Evolutionary conservation across 192 early-diverging fungal species (phyloP), one percentile per base, ranked within the genome.

Genomic region (Coemansia sp.): DNA sequence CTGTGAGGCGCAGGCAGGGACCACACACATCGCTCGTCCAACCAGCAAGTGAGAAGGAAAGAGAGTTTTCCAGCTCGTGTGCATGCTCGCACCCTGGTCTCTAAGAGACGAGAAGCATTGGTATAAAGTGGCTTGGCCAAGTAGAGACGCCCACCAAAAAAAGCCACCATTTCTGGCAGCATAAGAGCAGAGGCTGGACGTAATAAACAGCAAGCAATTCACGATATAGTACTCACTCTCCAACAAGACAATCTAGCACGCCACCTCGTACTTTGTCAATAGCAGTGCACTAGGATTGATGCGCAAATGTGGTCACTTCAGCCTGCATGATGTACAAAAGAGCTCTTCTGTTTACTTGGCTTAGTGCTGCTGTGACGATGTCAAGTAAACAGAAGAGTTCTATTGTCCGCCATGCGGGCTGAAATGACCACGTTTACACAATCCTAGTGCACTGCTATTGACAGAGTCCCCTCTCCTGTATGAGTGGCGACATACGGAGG

Each of bases 261-360:
- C 55, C 55, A 31, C 55, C 55, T 57, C 17, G 31, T n/a, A 31
- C 29, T 57, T 57, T 34, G 53, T 57, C 53, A 57, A 57, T 57
- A 32, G 29, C 53, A 15, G 53, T 15, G 27, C 4, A 57, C 53
- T 57, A 31, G 53, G 53, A 57, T 57, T 29, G 53, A 57, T 57
- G 53, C 31, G 29, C 11, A 53, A 53, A 53, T 23, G 25, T 29
- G 25, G 50, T 48, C 45, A 48, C 45, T 48, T 19, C n/a, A 53
- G 50, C 23, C 50, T 25, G 50, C 50, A 53, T 25, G 25, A 17
- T 0, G 3, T 29, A 57, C 53, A 57, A 57, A 34, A 31, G 25
- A 14, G 31, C 15, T 29, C 53, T 32, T 57, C 29, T 57, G 53
- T 57, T 57, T 57, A 57, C 53, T 32, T 34, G 53, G 25, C 53